phyloP scores from a whole-genome alignment of 225 moss, liverwort and hornwort species.

The Thuidium tamariscinum region DNA sequence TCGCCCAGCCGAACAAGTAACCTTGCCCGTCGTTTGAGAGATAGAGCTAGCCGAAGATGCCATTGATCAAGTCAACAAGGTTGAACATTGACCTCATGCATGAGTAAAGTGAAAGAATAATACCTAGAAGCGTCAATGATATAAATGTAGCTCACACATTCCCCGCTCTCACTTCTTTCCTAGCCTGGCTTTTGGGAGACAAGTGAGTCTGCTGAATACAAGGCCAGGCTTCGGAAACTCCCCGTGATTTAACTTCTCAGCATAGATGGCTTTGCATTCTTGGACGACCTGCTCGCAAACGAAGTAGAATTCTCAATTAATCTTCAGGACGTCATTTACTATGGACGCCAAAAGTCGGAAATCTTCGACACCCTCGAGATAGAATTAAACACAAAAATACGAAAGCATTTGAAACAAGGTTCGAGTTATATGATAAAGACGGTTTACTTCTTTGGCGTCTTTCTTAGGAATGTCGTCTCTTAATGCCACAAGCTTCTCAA shows the following conservation, averaged over 20 bases:
- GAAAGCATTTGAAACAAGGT: background rate
- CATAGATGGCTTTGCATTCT: slow-evolving; percentile 82
- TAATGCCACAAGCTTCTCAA: slow-evolving; percentile 94
- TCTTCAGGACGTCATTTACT: background rate
- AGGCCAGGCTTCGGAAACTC: slow-evolving; percentile 91
- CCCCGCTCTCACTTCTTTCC: slow-evolving; percentile 17
- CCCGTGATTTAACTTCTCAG: slow-evolving; percentile 57
- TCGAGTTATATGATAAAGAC: background rate
- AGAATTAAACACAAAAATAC: background rate
- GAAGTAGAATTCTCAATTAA: background rate
- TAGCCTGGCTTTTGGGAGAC: slow-evolving; percentile 65
- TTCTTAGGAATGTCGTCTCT: slow-evolving; percentile 96
- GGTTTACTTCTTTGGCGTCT: slow-evolving; percentile 81
- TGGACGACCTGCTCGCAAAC: slow-evolving; percentile 63
- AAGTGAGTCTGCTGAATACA: slow-evolving; percentile 90
- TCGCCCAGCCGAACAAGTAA: slow-evolving; percentile 1
- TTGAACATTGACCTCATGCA: background rate
- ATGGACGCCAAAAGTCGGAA: background rate
- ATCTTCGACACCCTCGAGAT: background rate
- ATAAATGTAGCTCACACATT: background rate
- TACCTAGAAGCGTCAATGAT: background rate
- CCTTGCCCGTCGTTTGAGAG: background rate
- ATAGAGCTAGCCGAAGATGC: background rate
- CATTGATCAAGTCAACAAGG: background rate
- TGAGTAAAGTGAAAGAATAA: background rate